A percentile compares a stretch with the other conserved stretches of the same genome.
Conservation (phyloP, 202 grass and related monocot species). For the Hordeum pubiflorum region DNA sequence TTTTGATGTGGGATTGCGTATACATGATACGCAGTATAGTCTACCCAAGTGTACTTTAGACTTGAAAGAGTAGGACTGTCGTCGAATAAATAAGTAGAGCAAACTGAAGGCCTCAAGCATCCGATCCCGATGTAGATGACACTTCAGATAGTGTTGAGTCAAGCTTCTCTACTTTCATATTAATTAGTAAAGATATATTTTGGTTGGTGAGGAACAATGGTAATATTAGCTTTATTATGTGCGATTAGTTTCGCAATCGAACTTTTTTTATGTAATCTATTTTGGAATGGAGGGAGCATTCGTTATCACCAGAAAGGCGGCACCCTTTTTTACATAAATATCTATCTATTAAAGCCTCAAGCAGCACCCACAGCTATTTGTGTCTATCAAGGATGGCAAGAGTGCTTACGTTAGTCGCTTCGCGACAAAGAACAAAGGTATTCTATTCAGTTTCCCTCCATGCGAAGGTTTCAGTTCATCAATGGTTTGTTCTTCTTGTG, state of each 20-base stretch:
- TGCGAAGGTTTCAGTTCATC: constrained; percentile 42
- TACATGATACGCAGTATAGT: neutral
- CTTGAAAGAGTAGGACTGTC: neutral
- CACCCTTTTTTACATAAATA: neutral
- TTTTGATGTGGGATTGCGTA: neutral
- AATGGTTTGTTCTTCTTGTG: constrained; percentile 59
- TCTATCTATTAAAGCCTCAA: neutral
- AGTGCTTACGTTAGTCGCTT: constrained; percentile 70
- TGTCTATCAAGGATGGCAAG: neutral
- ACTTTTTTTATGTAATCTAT: neutral
- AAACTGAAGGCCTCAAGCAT: neutral
- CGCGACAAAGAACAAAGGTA: constrained; percentile 71
- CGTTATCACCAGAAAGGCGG: neutral
- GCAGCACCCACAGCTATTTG: neutral
- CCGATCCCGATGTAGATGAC: neutral
- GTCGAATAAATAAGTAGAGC: neutral
- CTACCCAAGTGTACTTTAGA: neutral
- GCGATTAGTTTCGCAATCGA: neutral
- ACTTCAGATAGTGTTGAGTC: neutral
- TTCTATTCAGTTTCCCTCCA: constrained; percentile 60
- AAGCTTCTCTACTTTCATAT: neutral
- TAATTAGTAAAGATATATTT: neutral
- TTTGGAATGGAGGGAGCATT: neutral
- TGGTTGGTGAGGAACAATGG: neutral
- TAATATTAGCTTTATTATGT: neutral